Percentiles rank a stretch among this genome's conserved stretches.
These are phyloP conservation scores for Pichia sp. DNA, from an alignment of 1,139 yeast species.

Conservation along the genomic window DNA sequence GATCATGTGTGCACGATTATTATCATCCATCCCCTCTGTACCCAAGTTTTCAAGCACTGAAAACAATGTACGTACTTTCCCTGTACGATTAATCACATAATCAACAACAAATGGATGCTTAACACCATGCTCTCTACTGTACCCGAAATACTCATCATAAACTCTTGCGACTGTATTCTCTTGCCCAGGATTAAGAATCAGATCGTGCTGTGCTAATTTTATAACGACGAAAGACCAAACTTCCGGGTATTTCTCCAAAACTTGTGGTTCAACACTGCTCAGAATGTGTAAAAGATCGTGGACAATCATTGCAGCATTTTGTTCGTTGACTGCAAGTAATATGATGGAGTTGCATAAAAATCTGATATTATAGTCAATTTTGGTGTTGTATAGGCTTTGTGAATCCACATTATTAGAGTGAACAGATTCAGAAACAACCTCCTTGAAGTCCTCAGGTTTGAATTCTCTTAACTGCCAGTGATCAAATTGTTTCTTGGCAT, in stretches of 20 bases:
- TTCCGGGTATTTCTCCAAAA: conserved; percentile 22
- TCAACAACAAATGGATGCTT: conserved; percentile 19
- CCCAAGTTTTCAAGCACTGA: conserved; percentile 12
- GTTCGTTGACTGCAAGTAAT: conserved; percentile 14
- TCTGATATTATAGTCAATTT: conserved; percentile 23
- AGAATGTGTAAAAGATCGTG: conserved; percentile 17
- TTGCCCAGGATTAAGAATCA: too few relatives aligned
- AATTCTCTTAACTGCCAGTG: conserved; percentile 26
- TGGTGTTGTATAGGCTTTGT: conserved; percentile 7
- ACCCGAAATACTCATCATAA: conserved; percentile 15
- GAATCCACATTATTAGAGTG: not conserved
- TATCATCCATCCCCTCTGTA: conserved; percentile 18
- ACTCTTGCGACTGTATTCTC: conserved; percentile 13
- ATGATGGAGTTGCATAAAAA: conserved; percentile 24
- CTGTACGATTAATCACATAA: conserved; percentile 16
- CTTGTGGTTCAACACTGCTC: conserved; percentile 13
- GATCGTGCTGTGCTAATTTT: conserved; percentile 19
- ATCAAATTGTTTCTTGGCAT: conserved; percentile 25
- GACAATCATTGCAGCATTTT: conserved; percentile 9
- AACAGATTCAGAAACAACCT: not conserved
- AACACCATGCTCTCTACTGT: conserved; percentile 4
- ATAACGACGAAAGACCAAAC: conserved; percentile 23
- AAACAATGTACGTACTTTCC: conserved; percentile 9
- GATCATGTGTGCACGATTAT: conserved; percentile 19
- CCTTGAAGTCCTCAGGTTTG: conserved; percentile 22